Evolutionary conservation across 257 asterid species (phyloP).

Genomic region (Rehmannia glutinosa): DNA sequence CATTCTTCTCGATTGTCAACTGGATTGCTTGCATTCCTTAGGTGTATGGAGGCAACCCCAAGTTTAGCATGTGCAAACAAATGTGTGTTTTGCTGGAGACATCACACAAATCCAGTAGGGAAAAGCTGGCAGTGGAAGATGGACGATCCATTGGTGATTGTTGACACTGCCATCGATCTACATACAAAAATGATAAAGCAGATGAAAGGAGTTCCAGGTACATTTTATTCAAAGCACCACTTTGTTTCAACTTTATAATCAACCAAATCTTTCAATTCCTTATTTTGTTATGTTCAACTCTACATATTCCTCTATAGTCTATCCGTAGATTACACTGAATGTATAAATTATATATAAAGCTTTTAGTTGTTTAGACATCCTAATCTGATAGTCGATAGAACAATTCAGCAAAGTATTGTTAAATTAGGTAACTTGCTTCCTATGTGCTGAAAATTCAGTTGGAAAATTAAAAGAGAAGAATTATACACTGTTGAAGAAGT

Average conservation of each 20-base stretch:
- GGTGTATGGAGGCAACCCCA: slow-evolving; percentile 99
- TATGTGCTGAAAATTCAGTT: background rate
- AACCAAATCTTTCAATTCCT: slow-evolving; percentile 3
- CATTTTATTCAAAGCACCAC: background rate
- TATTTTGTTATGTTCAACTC: background rate
- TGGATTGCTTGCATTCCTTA: slow-evolving; percentile 21
- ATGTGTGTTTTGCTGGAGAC: slow-evolving; percentile 99
- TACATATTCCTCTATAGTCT: background rate
- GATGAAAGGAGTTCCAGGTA: slow-evolving; percentile 99
- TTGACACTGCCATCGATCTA: slow-evolving; percentile 76
- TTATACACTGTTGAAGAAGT: background rate
- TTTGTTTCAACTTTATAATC: background rate
- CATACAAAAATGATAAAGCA: slow-evolving; percentile 92
- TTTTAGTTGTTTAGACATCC: background rate
- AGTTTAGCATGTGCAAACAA: slow-evolving; percentile 99
- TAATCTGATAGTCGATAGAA: background rate
- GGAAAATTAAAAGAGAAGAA: background rate
- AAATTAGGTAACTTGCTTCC: background rate
- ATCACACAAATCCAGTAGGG: slow-evolving; percentile 97
- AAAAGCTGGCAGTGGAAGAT: slow-evolving; percentile 98
- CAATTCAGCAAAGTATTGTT: background rate
- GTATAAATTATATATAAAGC: background rate
- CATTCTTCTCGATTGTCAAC: slow-evolving; percentile 2
- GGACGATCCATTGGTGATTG: slow-evolving; percentile 92
- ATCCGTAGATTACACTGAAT: background rate